Base-by-base conservation (phyloP, 148 eudicot species). In the Suaeda aralocaspica region DNA sequence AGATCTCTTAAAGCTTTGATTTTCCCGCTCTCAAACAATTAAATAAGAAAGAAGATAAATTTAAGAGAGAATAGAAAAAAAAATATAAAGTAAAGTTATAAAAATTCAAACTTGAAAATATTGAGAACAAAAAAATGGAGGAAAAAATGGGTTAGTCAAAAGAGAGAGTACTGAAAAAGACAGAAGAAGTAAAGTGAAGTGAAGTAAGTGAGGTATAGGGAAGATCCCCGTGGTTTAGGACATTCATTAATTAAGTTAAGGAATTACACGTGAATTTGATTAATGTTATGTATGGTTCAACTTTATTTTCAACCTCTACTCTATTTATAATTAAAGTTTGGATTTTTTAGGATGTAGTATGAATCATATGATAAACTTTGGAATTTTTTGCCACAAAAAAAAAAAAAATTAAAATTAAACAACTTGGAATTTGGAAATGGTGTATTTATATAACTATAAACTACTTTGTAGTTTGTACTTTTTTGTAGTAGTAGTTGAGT, bases 171-270 rank as follows among this genome's bases (percentile, higher is more conserved):
- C 21, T 48, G 63, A 68, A 75, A 59, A 69, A 45, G 72, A 59
- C 73, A 34, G 61, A 4, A 21, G 71, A 73, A 34, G 48, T 45
- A 56, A 28, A 42, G 51, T n/a, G 41, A 29, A 74, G 68, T 36
- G 31, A 21, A 68, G 59, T 25, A 59, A 18, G 8, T 24, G 0
- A 19, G 21, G n/a, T 9, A 11, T 33, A 46, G 63, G 30, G 19
- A 62, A 60, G 59, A 69, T 75, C 67, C 78, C 61, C 71, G 73
- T 75, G 78, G 31, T 39, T 49, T 31, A 58, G 59, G 24, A 44
- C 13, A 28, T 59, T 62, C 48, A 52, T 57, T 24, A 59, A 51
- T 74, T 41, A 64, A 41, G 13, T 5, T 14, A 7, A 5, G 11
- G 2, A 45, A 4, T 3, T 71, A 30, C 46, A 71, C 66, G 67